Base-by-base conservation (phyloP, 2,329 filamentous ascomycete species). In the Aspergillus novofumigatus region DNA sequence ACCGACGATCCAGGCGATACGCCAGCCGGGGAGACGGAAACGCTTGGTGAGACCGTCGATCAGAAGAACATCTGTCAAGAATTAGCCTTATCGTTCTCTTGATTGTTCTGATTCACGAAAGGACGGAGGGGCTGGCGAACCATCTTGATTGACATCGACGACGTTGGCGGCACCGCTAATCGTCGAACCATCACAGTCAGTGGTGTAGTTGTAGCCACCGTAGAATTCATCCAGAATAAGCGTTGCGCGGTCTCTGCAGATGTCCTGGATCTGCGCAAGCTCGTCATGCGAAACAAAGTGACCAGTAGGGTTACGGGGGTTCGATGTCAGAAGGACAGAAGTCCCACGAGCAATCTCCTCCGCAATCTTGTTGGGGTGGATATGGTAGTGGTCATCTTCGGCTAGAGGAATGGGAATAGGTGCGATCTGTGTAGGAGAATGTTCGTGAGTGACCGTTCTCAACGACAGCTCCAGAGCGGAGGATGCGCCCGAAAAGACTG, bases 221-320 rank as follows among this genome's bases (percentile, higher is more conserved):
- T 97, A 97, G 81, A 97, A 97, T 77, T 97, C 93, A 70, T 97
- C 93, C 78, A 92, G 91, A 73, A 97, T 92, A 55, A 97, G 81
- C 0, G 93, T 97, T 3, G 92, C 92, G 54, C 92, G 86, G 64
- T 92, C 90, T 70, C 92, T 87, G 80, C 92, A 96, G 67, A 96
- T 88, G 70, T 96, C 90, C 75, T 97, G 92, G 67, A 97, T 96
- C 76, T 93, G 85, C 20, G 89, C 87, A 61, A 97, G 81, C 75
- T 96, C 90, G 0, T 91, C 89, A 72, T 92, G 92, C 67, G 84
- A 83, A 25, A 97, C 86, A 62, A 97, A 91, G 62, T 91, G 86
- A 51, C 93, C 93, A 1, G 93, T 97, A 0, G 93, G 93, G 76
- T 97, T 97, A 62, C 93, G 87, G 9, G 93, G 93, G 78, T 97